Conservation (phyloP, 208 protist genomes). For the Acanthamoeba healyi region DNA sequence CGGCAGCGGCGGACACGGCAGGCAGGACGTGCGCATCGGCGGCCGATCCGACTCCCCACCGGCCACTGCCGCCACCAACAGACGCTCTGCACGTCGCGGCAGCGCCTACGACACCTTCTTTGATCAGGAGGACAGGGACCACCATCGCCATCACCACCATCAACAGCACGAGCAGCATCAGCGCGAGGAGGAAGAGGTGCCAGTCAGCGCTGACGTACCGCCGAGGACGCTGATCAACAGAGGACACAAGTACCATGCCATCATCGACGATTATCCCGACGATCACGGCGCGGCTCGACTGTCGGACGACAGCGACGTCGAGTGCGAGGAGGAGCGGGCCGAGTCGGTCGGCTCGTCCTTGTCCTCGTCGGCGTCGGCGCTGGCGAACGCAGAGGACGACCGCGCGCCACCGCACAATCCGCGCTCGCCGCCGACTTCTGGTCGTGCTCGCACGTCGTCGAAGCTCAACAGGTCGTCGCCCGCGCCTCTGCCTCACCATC, state of each 20-base stretch:
- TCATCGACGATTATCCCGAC: conserved; percentile 27
- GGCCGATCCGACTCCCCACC: too few relatives aligned
- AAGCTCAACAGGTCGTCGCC: neutral
- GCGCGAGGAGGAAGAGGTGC: neutral
- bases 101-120: conserved; percentile 42
- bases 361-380: neutral
- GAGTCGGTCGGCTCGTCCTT: too few relatives aligned
- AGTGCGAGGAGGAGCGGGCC: too few relatives aligned
- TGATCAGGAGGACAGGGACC: neutral
- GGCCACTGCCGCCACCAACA: too few relatives aligned
- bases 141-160: neutral
- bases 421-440: too few relatives aligned
- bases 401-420: neutral
- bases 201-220: neutral
- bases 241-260: neutral
- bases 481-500: neutral
- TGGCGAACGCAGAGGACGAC: neutral
- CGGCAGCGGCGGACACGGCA: neutral
- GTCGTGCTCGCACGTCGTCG: neutral
- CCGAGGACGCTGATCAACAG: neutral
- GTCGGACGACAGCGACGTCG: neutral
- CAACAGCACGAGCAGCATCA: neutral
- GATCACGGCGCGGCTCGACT: neutral
- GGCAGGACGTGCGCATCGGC: neutral
- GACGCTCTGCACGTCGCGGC: neutral